Percentiles rank a stretch among this genome's conserved stretches.
phyloP scores from a whole-genome alignment of 83 land plant genomes.

The Thuja plicata region DNA sequence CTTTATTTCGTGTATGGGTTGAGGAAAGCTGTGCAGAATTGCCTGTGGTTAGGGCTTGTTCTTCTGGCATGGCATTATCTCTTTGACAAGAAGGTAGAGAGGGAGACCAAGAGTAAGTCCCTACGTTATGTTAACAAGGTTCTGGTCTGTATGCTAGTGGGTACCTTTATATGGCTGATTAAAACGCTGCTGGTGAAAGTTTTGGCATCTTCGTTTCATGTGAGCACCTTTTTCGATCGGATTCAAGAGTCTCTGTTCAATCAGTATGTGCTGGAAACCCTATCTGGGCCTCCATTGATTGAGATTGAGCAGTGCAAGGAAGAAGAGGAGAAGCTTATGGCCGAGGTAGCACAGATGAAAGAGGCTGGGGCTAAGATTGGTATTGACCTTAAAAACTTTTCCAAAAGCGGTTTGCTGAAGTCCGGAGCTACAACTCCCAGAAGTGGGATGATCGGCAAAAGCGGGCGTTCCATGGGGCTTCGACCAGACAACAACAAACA shows the following conservation, averaged over 20 bases:
- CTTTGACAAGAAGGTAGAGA: slow-evolving; percentile 59
- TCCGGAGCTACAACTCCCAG: slow-evolving; percentile 22
- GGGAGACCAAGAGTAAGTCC: slow-evolving; percentile 29
- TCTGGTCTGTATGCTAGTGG: slow-evolving; percentile 65
- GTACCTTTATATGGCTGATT: slow-evolving; percentile 55
- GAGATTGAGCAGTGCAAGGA: slow-evolving; percentile 30
- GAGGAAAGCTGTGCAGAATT: slow-evolving; percentile 71
- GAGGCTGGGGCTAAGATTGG: slow-evolving; percentile 57
- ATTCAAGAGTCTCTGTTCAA: slow-evolving; percentile 82
- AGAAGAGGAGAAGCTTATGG: slow-evolving; percentile 44
- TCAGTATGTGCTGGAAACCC: slow-evolving; percentile 77
- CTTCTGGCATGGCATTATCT: slow-evolving; percentile 70
- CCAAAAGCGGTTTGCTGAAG: slow-evolving; percentile 19
- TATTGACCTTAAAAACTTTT: slow-evolving; percentile 18
- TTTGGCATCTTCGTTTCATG: slow-evolving; percentile 81
- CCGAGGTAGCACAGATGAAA: slow-evolving; percentile 52
- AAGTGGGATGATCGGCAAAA: slow-evolving; percentile 22
- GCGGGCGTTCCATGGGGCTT: slow-evolving; percentile 21
- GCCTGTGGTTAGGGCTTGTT: slow-evolving; percentile 79
- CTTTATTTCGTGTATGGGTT: slow-evolving; percentile 88
- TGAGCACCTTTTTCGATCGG: slow-evolving; percentile 83
- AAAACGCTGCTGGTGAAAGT: slow-evolving; percentile 82
- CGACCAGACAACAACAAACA: slow-evolving; percentile 10
- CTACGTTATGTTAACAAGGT: slow-evolving; percentile 59
- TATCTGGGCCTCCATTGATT: slow-evolving; percentile 78